Evolutionary conservation across 768 basidiomycete species (phyloP), one percentile per base, ranked within the genome.

Genomic region (Jaapia argillacea): DNA sequence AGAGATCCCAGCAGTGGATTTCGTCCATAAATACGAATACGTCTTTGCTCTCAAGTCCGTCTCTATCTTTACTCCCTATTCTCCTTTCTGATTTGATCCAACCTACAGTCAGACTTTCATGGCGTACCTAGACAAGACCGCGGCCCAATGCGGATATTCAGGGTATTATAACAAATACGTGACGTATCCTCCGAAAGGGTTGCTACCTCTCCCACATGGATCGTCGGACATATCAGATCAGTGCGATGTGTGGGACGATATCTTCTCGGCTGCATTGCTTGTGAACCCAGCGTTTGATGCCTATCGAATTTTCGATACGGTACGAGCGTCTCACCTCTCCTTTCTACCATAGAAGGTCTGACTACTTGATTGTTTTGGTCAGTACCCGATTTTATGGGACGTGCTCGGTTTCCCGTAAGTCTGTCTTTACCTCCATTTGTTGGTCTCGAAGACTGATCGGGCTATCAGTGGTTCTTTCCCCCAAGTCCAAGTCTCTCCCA

Each of bases 351-450:
- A 1, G 13, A 3, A 14, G 6, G 3, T 26, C 6, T 51, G n/a
- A 53, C 24, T 44, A 3, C 7, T 36, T 5, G 24, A 7, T 13
- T 23, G 4, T 4, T 40, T 27, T 28, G 25, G 12, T 12, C 20
- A 68, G 50, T 84, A 65, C 59, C 85, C 83, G 0, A 67, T 81
- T 33, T 63, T 81, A 10, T 86, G 81, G 84, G 84, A 86, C 47
- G 82, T 85, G 4, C 77, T 86, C 24, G 84, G 83, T n/a, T 85
- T 81, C 70, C 83, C 84, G 77, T 82, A 51, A 25, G 75, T 56
- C 1, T 6, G 24, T 40, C 38, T 25, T 20, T 2, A 10, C 20
- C 26, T 16, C 37, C 45, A 4, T 24, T 40, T 26, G 7, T 36
- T 16, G 3, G 28, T 24, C 49, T 21, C 51, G 80, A 77, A 2